These are phyloP conservation scores for Verticillium alfalfae DNA, from an alignment of 2,329 filamentous ascomycete species.

Conservation along the genomic window DNA sequence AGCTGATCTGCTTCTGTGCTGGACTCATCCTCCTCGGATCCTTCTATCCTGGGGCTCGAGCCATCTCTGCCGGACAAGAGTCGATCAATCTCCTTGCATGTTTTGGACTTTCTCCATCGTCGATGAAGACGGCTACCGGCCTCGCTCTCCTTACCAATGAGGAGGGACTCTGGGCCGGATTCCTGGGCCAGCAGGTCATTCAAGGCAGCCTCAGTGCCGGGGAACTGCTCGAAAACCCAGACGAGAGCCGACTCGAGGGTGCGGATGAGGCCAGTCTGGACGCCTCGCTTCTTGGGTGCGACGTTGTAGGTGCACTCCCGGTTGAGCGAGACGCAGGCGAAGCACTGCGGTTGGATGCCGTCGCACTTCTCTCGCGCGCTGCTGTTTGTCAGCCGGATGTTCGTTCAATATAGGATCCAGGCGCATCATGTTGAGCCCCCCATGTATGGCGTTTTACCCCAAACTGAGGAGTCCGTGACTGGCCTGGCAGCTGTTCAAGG, in stretches of 20 bases:
- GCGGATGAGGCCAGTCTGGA: conserved; percentile 75
- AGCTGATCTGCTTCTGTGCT: conserved; percentile 16
- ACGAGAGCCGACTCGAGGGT: conserved; percentile 66
- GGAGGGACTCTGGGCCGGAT: conserved; percentile 34
- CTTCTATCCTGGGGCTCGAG: conserved; percentile 22
- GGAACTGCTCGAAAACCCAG: conserved; percentile 58
- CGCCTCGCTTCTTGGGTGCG: conserved; percentile 69
- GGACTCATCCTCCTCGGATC: conserved; percentile 26
- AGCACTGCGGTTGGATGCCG: conserved; percentile 60
- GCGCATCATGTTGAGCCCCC: neutral
- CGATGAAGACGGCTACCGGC: conserved; percentile 53
- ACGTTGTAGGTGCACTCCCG: conserved; percentile 67
- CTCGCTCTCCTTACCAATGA: conserved; percentile 45
- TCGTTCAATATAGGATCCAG: neutral
- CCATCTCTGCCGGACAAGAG: conserved; percentile 45
- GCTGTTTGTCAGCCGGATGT: neutral
- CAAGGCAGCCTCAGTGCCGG: conserved; percentile 53
- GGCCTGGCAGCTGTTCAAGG: neutral
- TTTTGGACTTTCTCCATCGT: conserved; percentile 57
- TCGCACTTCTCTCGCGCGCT: conserved; percentile 67
- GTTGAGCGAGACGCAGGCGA: conserved; percentile 58
- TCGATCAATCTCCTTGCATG: conserved; percentile 58
- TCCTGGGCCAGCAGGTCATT: conserved; percentile 45
- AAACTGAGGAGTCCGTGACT: neutral
- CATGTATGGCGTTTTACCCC: neutral